A percentile compares a stretch with the other conserved stretches of the same genome.
Conservation (phyloP, 1,139 yeast genomes). For the Nadsonia starkeyi-henricii region DNA sequence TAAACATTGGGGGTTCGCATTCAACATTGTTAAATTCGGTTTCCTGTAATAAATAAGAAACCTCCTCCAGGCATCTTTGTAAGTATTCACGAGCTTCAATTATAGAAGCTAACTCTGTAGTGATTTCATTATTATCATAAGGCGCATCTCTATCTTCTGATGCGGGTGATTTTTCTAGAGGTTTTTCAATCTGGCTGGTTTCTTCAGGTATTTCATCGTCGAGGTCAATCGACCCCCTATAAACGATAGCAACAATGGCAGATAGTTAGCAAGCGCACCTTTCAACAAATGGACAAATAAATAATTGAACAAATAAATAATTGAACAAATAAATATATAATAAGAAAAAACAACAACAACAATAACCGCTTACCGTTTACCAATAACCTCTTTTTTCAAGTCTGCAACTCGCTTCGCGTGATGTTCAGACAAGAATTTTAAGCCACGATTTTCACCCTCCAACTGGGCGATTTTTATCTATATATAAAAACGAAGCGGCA, state of each 20-base stretch:
- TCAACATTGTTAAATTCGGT: background rate
- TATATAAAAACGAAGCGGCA: too few relatives aligned
- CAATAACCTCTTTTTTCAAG: background rate
- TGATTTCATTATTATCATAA: too few relatives aligned
- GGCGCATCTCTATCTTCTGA: too few relatives aligned
- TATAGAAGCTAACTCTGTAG: constrained; percentile 17
- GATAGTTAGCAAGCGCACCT: too few relatives aligned
- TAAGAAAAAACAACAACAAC: too few relatives aligned
- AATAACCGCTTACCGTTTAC: too few relatives aligned
- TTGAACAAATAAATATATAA: background rate
- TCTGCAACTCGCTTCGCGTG: background rate
- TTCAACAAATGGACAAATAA: too few relatives aligned
- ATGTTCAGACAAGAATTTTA: background rate
- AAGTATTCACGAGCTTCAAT: constrained; percentile 21
- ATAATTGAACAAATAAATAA: constrained; percentile 4
- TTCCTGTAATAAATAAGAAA: constrained; percentile 20
- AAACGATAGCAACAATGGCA: too few relatives aligned
- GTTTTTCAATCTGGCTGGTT: too few relatives aligned
- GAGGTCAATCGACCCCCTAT: too few relatives aligned
- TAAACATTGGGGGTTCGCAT: background rate
- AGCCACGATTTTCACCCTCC: background rate
- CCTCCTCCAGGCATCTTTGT: constrained; percentile 25
- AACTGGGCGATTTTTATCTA: background rate
- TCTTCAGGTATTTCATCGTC: too few relatives aligned
- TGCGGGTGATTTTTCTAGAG: too few relatives aligned